Evolutionary conservation across 176 grass and related monocot species (phyloP).

Genomic region (Poa pratensis): DNA sequence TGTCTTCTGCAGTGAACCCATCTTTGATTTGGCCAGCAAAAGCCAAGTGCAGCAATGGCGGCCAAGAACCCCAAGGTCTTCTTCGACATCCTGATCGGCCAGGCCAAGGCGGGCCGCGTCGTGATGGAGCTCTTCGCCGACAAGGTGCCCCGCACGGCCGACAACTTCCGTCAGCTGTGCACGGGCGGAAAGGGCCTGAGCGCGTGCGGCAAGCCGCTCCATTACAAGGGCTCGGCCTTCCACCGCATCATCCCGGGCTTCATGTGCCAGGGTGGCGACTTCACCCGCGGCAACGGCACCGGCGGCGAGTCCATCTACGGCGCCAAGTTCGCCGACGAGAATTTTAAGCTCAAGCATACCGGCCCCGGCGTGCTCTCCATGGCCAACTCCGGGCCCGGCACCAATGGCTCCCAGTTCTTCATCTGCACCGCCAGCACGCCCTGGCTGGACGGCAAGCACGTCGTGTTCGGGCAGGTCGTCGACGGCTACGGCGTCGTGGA

Average conservation of each 20-base stretch:
- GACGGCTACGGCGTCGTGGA: slow-evolving; percentile 65
- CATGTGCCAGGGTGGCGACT: slow-evolving; percentile 87
- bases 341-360: slow-evolving; percentile 65
- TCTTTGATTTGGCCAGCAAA: too few species aligned
- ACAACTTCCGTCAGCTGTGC: slow-evolving; percentile 79
- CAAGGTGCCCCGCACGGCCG: slow-evolving; percentile 60
- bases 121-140: slow-evolving; percentile 79
- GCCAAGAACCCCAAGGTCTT: slow-evolving; percentile 77
- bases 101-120: slow-evolving; percentile 57
- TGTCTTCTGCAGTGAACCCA: too few species aligned
- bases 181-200: slow-evolving; percentile 67
- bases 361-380: slow-evolving; percentile 68
- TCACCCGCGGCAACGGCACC: slow-evolving; percentile 74
- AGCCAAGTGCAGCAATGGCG: slow-evolving; percentile 38
- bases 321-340: slow-evolving; percentile 66
- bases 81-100: slow-evolving; percentile 78
- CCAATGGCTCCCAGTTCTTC: slow-evolving; percentile 81
- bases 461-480: slow-evolving; percentile 74
- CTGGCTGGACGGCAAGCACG: slow-evolving; percentile 74
- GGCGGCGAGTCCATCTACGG: slow-evolving; percentile 82
- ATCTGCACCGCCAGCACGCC: slow-evolving; percentile 63
- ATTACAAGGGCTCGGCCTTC: slow-evolving; percentile 77
- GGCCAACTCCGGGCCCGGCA: slow-evolving; percentile 76
- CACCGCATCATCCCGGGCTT: slow-evolving; percentile 74
- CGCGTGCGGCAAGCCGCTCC: slow-evolving; percentile 55